Evolutionary conservation across 768 basidiomycete genomes (phyloP).

Genomic region (Auricularia cornea): DNA sequence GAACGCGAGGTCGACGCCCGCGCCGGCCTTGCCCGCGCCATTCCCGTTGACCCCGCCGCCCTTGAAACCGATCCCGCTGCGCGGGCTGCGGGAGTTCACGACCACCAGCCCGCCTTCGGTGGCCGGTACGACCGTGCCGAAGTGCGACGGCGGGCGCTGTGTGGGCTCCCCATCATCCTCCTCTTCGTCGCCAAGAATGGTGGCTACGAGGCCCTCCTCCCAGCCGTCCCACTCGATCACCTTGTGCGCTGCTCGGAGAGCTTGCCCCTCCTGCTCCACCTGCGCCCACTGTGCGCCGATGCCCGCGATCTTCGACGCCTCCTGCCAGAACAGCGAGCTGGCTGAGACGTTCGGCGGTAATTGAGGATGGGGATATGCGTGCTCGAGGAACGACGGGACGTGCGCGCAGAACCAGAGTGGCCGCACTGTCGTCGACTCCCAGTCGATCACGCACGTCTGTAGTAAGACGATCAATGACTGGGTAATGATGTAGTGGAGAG

Average conservation of each 20-base stretch:
- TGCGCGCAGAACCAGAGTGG: conserved; percentile 83
- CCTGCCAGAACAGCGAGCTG: conserved; percentile 6
- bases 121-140: background rate
- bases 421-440: conserved; percentile 84
- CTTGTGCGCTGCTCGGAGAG: conserved; percentile 68
- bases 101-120: background rate
- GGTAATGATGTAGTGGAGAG: background rate
- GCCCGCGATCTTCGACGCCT: conserved; percentile 25
- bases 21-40: background rate
- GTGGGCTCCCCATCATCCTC: conserved; percentile 1
- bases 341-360: background rate
- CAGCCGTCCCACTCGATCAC: conserved; percentile 86
- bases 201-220: conserved; percentile 76
- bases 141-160: background rate
- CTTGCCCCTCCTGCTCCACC: conserved; percentile 56
- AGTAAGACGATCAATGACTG: conserved; percentile 1
- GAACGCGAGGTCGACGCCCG: background rate
- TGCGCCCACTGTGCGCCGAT: conserved; percentile 66
- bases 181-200: conserved; percentile 50
- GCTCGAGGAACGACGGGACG: conserved; percentile 69
- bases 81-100: background rate
- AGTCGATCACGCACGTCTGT: conserved; percentile 82
- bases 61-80: background rate
- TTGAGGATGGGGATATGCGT: conserved; percentile 27
- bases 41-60: background rate